Conservation (phyloP, 1,284 basidiomycete genomes). For the Trichosporon sp. region DNA sequence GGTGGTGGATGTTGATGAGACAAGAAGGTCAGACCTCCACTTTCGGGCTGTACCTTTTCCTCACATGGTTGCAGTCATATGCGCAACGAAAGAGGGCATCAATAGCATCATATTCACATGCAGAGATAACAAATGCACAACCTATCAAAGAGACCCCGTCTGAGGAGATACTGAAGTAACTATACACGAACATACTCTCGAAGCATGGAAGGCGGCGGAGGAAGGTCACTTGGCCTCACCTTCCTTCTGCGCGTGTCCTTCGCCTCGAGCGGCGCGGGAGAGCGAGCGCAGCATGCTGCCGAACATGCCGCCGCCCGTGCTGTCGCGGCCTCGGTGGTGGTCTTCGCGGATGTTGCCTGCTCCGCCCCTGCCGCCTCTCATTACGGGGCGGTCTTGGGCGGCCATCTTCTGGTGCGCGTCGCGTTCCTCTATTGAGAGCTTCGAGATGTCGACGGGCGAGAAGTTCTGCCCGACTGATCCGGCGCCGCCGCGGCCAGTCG, state of each 20-base stretch:
- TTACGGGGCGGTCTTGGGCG: constrained; percentile 28
- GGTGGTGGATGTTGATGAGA: neutral
- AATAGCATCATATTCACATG: neutral
- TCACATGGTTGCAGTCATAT: too few relatives aligned
- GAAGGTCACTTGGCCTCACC: neutral
- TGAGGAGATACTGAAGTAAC: neutral
- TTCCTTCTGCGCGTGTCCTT: constrained; percentile 10
- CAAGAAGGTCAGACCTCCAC: neutral
- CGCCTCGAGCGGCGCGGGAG: constrained; percentile 40
- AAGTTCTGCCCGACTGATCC: constrained; percentile 35
- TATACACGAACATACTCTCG: neutral
- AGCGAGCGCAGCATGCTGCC: constrained; percentile 44
- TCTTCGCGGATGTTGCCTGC: constrained; percentile 36
- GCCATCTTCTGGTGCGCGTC: constrained; percentile 42
- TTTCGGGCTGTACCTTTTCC: neutral
- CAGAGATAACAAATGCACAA: neutral
- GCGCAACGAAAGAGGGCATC: neutral
- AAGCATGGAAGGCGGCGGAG: neutral
- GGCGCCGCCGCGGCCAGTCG: constrained; percentile 43
- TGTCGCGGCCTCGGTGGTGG: constrained; percentile 25
- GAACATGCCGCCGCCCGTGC: constrained; percentile 35
- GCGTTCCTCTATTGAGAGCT: constrained; percentile 38
- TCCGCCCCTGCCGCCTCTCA: constrained; percentile 38
- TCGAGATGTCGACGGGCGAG: constrained; percentile 29
- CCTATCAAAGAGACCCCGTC: neutral